Evolutionary conservation across 1,284 basidiomycete species (phyloP), one percentile per base, ranked within the genome.

Genomic region (Xerocomus cyaneibrunnescens): DNA sequence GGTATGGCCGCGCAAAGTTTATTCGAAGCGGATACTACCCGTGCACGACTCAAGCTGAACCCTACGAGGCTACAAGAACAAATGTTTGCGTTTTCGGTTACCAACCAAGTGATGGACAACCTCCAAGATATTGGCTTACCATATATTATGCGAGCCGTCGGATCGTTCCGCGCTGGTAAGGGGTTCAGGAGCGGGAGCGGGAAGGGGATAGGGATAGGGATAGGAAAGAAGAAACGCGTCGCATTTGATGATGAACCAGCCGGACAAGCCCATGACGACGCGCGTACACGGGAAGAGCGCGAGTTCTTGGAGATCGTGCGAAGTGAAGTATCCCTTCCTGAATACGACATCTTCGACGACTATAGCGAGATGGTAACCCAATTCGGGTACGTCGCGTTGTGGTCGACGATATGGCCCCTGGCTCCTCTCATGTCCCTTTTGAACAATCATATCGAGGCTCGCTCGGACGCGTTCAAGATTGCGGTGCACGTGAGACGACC

Each of bases 321-420:
- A 43, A 73, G 77, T 50, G 90, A 99, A 73, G 85, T 89, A 7
- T 79, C 79, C 10, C 74, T 97, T 44, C 91, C 94, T 0, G 83
- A 86, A 35, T 98, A 98, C 64, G 81, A 83, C 42, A 72, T 87
- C 4, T 93, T 92, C 62, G 79, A 74, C 52, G 94, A 97, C 72
- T 98, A 95, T 70, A 86, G 85, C 62, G 95, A 98, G 75, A 97
- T 98, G 94, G 91, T 93, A 23, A 92, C 91, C 4, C 87, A 94
- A 70, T 96, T 97, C 66, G 96, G 96, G 2, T 95, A 94, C 68
- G 84, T 98, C 25, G 84, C 84, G 3, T 75, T 98, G 27, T 98
- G 95, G 92, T 90, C 87, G 36, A 87, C 92, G 27, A 92, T 96
- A 52, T 99, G 95, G 96, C 94, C 95, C 1, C 76, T 99, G 16